Evolutionary conservation across 805 yeast species (phyloP), one percentile per base, ranked within the genome.

Genomic region (Lipomyces anomalus): DNA sequence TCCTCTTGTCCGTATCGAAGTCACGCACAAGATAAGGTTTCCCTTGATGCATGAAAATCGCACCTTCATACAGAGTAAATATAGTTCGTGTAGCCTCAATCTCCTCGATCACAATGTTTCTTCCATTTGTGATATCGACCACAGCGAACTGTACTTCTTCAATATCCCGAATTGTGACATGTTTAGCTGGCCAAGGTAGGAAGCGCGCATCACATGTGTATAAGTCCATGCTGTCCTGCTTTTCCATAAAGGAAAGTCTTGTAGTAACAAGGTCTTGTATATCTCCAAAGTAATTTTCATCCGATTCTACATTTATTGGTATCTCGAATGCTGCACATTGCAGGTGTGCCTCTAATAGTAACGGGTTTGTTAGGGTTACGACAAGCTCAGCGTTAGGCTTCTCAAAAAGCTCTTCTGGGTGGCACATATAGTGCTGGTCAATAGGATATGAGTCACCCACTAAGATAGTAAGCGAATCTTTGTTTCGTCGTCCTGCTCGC

Each of bases 241-340:
- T n/a, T 60, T 38, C 70, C 64, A 4, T 76, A 60, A 50, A 66
- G 16, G 38, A 30, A 16, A 57, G 40, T 21, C 53, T 29, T 35
- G 64, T 66, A 26, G 58, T 55, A 47, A 75, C 71, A 13, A 72
- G 60, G 18, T 57, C 60, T 7, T 47, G 37, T 36, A 57, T 58
- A 21, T 67, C 65, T 1, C 74, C 73, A 61, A 90, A 84, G 67
- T 78, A 85, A 42, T 62, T 60, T 2, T 62, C 53, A 53, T 86
- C 96, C 2, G 66, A 60, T 1, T 68, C 71, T 7, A 78, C 56
- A 32, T 65, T 64, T 5, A 90, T 67, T 0, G 96, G 92, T 22
- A 76, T 56, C 59, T 90, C 97, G 62, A 78, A 84, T 0, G 96
- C 95, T 0, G 97, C 96, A 70, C 97, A 92, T 59, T 89, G 97